Base-by-base conservation (phyloP, 2,329 filamentous ascomycete genomes). In the Xylaria sp. region DNA sequence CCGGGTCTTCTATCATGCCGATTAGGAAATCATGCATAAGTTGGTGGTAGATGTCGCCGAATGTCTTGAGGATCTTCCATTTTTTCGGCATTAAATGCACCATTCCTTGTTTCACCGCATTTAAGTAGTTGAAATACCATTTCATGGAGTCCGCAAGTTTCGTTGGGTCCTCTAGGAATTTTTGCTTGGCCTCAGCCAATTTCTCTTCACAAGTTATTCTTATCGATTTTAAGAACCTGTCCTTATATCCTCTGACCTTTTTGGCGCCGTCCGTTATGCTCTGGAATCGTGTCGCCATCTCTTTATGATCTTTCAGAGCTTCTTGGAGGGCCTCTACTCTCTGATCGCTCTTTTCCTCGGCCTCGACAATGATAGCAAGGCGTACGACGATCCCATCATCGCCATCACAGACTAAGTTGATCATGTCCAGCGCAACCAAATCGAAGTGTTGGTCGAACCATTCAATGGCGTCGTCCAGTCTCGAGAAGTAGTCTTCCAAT, bases 111-210 rank as follows among this genome's bases (percentile, higher is more conserved):
- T 95, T 94, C 78, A 98, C 95, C 3, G 94, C 94, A 80, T 97
- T 97, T 46, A 99, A 87, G 79, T 99, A 95, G 82, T 98, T 98
- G 84, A 98, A 99, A 82, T 90, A 99, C 96, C 96, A 99, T 77
- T 92, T 92, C 82, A 97, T 89, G 73, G 89, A 90, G 84, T 97
- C 97, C 72, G 97, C 93, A 56, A 99, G 85, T 75, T 89, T 90
- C 59, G 91, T 88, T 0, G 96, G 93, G 77, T 98, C 94, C 46
- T 91, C 92, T 62, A 95, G 82, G 79, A 99, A 98, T 56, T 90
- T 88, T 63, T 92, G 88, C 67, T 90, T 89, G 49, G 90, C 88
- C 68, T 89, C 85, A 13, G 90, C 89, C 75, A 98, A 94, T 76
- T 95, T 92, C 54, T 87, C 88, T 77, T 92, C 87, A 7, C 91